Base-by-base conservation (phyloP, 1,139 yeast genomes). In the Geotrichum fermentans region DNA sequence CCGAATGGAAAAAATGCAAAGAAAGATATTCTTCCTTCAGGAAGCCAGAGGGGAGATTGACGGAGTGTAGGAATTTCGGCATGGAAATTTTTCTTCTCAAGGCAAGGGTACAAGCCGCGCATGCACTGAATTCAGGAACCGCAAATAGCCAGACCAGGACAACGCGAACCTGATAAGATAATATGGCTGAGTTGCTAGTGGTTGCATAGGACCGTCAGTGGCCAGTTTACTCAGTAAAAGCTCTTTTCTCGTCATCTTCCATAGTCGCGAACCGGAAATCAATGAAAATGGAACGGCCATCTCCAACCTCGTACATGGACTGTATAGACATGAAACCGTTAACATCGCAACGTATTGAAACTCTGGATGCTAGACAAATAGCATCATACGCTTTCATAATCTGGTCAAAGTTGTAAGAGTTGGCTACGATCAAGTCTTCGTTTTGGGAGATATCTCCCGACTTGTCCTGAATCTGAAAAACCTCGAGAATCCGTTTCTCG, bases 401-500 rank as follows among this genome's bases (percentile, higher is more conserved):
- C 35, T 53, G 50, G n/a, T 47, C 54, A 49, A 62, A 66, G 24
- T 56, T 55, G 50, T 66, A 66, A 24, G 58, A 52, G 45, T 61
- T 59, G 11, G 50, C 52, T 16, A 62, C 59, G 7, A 30, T 45
- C 29, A 40, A 14, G 6, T 40, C 43, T 16, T 20, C n/a, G 13
- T 17, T 11, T 7, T 30, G 34, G 26, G 35, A 37, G n/a, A 10
- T 6, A 6, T 24, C 10, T 6, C 28, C 28, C 8, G 8, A 6
- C 5, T 49, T 44, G n/a, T 47, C 48, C 18, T 42, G 51, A 17
- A 45, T 34, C 13, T 40, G 44, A 21, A 45, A 45, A 16, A 45
- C 16, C 22, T 45, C 41, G 16, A 45, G 65, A 8, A 80, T 77
- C 1, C 80, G 70, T 56, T 75, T 73, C 46, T 79, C 86, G 52